Percentiles rank a stretch among this genome's conserved stretches.
Conservation (phyloP, 805 yeast species). For the Grigorovia humatica region DNA sequence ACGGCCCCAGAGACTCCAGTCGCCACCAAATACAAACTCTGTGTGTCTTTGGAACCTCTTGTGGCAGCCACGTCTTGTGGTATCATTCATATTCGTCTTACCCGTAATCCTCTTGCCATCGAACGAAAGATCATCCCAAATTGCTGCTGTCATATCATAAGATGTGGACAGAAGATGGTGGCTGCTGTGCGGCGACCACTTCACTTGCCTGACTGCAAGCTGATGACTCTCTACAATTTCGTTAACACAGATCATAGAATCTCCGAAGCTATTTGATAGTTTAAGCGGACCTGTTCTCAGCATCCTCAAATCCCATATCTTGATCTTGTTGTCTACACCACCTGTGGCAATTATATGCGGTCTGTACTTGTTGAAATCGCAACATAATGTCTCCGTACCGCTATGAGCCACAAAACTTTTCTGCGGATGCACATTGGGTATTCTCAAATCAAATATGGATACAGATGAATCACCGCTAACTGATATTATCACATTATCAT, state of each 20-base stretch:
- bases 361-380: conserved; percentile 89
- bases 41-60: conserved; percentile 58
- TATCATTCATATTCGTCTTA: conserved; percentile 35
- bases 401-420: conserved; percentile 60
- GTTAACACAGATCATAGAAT: conserved; percentile 41
- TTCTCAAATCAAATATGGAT: conserved; percentile 78
- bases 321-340: conserved; percentile 80
- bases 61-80: conserved; percentile 37
- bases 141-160: conserved; percentile 85
- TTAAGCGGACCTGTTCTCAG: conserved; percentile 1
- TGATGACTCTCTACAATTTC: conserved; percentile 73
- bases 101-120: conserved; percentile 39
- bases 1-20: conserved; percentile 94
- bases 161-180: conserved; percentile 64
- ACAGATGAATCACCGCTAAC: conserved; percentile 65
- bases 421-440: conserved; percentile 33
- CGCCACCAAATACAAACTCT: conserved; percentile 88
- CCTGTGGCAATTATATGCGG: conserved; percentile 73
- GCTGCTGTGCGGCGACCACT: conserved; percentile 84
- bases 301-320: conserved; percentile 84
- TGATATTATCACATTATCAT: conserved; percentile 55
- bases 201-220: conserved; percentile 70
- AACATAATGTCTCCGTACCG: conserved; percentile 67
- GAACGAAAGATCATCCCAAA: conserved; percentile 71
- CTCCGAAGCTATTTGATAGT: neutral